Conservation (phyloP, 1,284 basidiomycete species). For the Leccinum subrobustum region DNA sequence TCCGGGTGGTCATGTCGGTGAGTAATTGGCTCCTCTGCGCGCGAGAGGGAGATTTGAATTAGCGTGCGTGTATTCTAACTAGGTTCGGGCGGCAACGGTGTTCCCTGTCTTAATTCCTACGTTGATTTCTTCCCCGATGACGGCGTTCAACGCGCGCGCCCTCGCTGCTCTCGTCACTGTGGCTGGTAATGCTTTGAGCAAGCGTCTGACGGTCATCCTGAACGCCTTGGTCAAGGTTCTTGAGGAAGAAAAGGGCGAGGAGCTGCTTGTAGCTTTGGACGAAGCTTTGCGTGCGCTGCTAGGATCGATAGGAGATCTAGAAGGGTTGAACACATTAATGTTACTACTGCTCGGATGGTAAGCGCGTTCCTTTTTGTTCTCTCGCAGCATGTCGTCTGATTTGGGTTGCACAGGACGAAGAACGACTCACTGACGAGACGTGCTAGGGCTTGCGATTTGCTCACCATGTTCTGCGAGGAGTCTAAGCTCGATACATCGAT, state of each 20-base stretch:
- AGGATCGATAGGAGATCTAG: slow-evolving; percentile 75
- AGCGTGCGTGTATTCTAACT: background rate
- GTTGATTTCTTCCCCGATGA: slow-evolving; percentile 87
- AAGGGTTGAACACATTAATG: slow-evolving; percentile 89
- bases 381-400: background rate
- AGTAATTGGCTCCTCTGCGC: slow-evolving; percentile 31
- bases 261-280: slow-evolving; percentile 70
- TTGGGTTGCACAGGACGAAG: slow-evolving; percentile 68
- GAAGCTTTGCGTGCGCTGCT: slow-evolving; percentile 76
- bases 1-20: slow-evolving; percentile 93
- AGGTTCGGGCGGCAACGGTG: slow-evolving; percentile 90
- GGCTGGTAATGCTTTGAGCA: slow-evolving; percentile 87
- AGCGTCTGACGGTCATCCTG: slow-evolving; percentile 75
- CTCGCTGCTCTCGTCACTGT: slow-evolving; percentile 90
- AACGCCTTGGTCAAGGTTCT: slow-evolving; percentile 72
- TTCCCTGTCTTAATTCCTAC: slow-evolving; percentile 99
- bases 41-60: background rate
- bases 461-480: slow-evolving; percentile 80
- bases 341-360: slow-evolving; percentile 88
- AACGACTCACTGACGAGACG: slow-evolving; percentile 69
- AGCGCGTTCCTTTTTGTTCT: slow-evolving; percentile 1
- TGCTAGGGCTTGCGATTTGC: slow-evolving; percentile 75
- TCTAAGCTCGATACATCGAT: slow-evolving; percentile 77
- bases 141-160: slow-evolving; percentile 94
- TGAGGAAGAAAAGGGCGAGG: slow-evolving; percentile 68